phyloP scores from a whole-genome alignment of 2,329 filamentous ascomycete species.

The Ambrosiella xylebori region DNA sequence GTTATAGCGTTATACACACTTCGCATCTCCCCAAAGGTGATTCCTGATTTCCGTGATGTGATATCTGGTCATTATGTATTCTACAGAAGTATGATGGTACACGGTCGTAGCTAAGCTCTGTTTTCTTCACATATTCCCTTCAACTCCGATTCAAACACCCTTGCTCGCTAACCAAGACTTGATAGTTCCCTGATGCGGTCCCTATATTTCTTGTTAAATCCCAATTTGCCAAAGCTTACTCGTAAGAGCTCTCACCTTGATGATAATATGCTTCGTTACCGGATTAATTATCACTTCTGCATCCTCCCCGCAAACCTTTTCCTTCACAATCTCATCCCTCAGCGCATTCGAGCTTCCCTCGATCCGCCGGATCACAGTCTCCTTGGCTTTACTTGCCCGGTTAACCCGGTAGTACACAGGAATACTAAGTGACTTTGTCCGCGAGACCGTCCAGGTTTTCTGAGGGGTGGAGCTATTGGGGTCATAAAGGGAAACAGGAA shows the following conservation, averaged over 20 bases:
- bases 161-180: neutral
- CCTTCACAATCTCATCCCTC: constrained; percentile 41
- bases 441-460: neutral
- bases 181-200: neutral
- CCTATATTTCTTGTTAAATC: neutral
- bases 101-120: neutral
- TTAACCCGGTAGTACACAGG: neutral
- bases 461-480: neutral
- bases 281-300: constrained; percentile 35
- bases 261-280: constrained; percentile 54
- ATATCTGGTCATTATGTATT: neutral
- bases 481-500: constrained; percentile 4
- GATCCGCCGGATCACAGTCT: constrained; percentile 56
- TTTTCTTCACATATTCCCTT: too few species aligned
- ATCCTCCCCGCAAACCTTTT: constrained; percentile 37
- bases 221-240: neutral
- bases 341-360: constrained; percentile 53
- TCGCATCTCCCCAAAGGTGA: too few species aligned
- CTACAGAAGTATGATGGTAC: neutral
- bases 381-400: constrained; percentile 16
- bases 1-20: neutral
- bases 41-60: too few species aligned
- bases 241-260: constrained; percentile 40
- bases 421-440: neutral
- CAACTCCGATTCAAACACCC: neutral